These are phyloP conservation scores for Globisporangium cederbergense DNA, from an alignment of 352 stramenopile genomes.

Conservation along the genomic window DNA sequence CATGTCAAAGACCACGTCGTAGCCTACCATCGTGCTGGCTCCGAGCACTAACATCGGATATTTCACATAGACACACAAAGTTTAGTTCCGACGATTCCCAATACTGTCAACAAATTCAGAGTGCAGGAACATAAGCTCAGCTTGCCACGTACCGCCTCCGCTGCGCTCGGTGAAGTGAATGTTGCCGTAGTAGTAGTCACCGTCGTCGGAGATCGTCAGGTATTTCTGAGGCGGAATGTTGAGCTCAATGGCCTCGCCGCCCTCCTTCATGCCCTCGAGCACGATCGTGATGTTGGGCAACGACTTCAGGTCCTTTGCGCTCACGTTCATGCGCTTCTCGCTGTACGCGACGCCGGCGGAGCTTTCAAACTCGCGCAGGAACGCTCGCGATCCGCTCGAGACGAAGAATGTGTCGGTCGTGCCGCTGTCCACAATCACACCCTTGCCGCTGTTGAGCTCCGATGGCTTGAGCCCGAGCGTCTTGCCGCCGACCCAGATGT, in stretches of 20 bases:
- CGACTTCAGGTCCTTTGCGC: conserved; percentile 27
- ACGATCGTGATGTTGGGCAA: conserved; percentile 72
- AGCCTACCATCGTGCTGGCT: conserved; percentile 74
- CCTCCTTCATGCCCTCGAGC: conserved; percentile 41
- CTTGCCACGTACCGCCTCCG: conserved; percentile 48
- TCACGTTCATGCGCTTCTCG: conserved; percentile 52
- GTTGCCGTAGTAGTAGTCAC: conserved; percentile 59
- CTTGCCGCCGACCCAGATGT: conserved; percentile 55
- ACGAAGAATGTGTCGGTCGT: conserved; percentile 86
- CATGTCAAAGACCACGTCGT: conserved; percentile 83
- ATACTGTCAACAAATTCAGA: background rate
- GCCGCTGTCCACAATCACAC: conserved; percentile 83
- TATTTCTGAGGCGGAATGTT: conserved; percentile 67
- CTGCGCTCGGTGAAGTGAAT: conserved; percentile 81
- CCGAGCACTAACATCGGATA: conserved; percentile 49
- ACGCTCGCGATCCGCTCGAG: conserved; percentile 36
- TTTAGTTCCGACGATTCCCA: conserved; percentile 5
- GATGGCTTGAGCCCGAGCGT: conserved; percentile 39
- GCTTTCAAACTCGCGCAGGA: conserved; percentile 47
- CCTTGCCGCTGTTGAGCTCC: conserved; percentile 64
- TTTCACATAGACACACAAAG: background rate
- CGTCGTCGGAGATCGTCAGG: conserved; percentile 45
- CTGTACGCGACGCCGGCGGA: conserved; percentile 50
- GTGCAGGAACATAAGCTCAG: background rate
- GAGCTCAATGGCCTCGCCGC: conserved; percentile 55